These are phyloP conservation scores for Sordaria brevicollis DNA, from an alignment of 495 filamentous ascomycete species.

Conservation along the genomic window DNA sequence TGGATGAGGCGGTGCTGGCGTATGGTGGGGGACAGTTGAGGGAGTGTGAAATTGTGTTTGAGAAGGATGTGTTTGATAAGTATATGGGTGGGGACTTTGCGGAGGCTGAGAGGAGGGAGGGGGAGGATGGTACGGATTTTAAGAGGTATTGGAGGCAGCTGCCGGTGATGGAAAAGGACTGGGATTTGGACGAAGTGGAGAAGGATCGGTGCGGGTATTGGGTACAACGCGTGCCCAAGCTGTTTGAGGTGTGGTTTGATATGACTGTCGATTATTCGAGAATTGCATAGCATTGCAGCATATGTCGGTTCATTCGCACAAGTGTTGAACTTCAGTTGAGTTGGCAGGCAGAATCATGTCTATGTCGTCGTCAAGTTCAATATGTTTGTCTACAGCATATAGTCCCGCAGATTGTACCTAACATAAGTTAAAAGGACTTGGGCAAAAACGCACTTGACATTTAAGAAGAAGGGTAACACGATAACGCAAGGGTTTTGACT, in stretches of 20 bases:
- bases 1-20: slow-evolving; percentile 1
- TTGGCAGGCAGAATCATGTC: too few relatives aligned
- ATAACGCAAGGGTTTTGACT: too few relatives aligned
- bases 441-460: too few relatives aligned
- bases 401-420: too few relatives aligned
- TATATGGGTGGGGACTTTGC: not conserved
- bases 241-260: not conserved
- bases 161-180: not conserved
- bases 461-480: too few relatives aligned
- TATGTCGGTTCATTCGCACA: too few relatives aligned
- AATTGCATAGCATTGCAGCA: too few relatives aligned
- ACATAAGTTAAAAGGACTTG: too few relatives aligned
- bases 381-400: too few relatives aligned
- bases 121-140: not conserved
- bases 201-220: not conserved
- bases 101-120: not conserved
- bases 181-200: not conserved
- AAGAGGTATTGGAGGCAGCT: not conserved
- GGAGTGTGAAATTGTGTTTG: not conserved
- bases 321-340: too few relatives aligned
- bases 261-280: not conserved
- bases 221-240: not conserved
- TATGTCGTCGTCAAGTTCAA: too few relatives aligned
- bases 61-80: not conserved
- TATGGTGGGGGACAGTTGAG: not conserved